Evolutionary conservation across 2,329 filamentous ascomycete species (phyloP).

Genomic region (Neoscytalidium dimidiatum): DNA sequence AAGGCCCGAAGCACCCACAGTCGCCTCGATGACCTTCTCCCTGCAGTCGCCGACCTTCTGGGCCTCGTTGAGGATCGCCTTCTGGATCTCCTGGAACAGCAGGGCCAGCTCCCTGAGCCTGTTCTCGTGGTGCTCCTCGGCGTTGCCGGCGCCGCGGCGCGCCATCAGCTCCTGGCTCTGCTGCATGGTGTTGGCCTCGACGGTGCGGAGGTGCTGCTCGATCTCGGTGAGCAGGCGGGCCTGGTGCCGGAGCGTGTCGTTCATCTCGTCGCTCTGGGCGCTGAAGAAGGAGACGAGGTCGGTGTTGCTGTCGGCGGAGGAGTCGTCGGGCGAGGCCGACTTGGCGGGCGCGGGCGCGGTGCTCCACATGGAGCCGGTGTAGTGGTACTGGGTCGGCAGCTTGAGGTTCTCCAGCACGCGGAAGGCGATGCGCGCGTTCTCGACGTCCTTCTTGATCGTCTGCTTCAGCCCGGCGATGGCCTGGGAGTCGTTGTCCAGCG

Average conservation of each 20-base stretch:
- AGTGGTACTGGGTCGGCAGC: slow-evolving; percentile 66
- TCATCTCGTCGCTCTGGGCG: slow-evolving; percentile 42
- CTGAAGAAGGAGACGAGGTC: slow-evolving; percentile 51
- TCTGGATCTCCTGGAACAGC: slow-evolving; percentile 50
- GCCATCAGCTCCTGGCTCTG: slow-evolving; percentile 45
- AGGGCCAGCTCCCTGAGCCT: slow-evolving; percentile 48
- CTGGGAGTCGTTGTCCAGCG: slow-evolving; percentile 63
- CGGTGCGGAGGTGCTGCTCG: slow-evolving; percentile 50
- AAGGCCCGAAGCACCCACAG: slow-evolving; percentile 36
- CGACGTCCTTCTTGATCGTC: slow-evolving; percentile 64
- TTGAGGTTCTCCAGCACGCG: slow-evolving; percentile 74
- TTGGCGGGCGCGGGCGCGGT: slow-evolving; percentile 30
- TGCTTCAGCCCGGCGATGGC: slow-evolving; percentile 60
- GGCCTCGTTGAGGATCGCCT: slow-evolving; percentile 51
- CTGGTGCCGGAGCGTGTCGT: slow-evolving; percentile 42
- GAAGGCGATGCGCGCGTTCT: slow-evolving; percentile 71
- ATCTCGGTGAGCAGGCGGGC: slow-evolving; percentile 48
- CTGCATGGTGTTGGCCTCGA: slow-evolving; percentile 47
- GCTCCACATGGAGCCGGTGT: slow-evolving; percentile 35
- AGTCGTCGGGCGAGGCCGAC: slow-evolving; percentile 22
- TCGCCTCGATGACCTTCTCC: slow-evolving; percentile 50
- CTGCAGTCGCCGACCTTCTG: slow-evolving; percentile 49
- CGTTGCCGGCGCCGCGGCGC: slow-evolving; percentile 28
- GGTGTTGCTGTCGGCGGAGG: slow-evolving; percentile 38
- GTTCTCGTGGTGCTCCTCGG: slow-evolving; percentile 19